Conservation (phyloP, 163 green algal species). For the Chloromonas sp. region DNA sequence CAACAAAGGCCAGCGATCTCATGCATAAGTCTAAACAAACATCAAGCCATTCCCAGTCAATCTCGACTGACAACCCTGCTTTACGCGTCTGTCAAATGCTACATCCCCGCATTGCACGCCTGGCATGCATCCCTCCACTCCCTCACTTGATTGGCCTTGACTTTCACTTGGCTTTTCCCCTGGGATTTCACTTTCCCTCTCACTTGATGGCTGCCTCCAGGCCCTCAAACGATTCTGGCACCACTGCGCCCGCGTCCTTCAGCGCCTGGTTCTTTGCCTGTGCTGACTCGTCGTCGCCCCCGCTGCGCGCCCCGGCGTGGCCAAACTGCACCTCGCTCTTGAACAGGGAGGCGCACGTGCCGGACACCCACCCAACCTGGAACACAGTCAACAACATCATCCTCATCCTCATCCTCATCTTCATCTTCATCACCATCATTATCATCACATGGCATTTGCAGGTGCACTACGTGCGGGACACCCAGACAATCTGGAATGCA, state of each 20-base stretch:
- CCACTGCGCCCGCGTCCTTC: slow-evolving; percentile 73
- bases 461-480: no score
- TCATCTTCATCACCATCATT: neutral
- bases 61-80: no score
- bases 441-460: no score
- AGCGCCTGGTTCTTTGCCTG: slow-evolving; percentile 88
- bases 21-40: no score
- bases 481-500: no score
- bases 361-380: slow-evolving; percentile 82
- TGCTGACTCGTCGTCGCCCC: slow-evolving; percentile 73
- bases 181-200: neutral
- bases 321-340: slow-evolving; percentile 94
- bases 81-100: no score
- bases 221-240: slow-evolving; percentile 87
- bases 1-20: no score
- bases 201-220: slow-evolving; percentile 69
- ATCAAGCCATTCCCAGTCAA: no score
- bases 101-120: no score
- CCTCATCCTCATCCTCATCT: neutral
- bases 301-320: slow-evolving; percentile 78
- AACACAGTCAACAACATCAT: neutral
- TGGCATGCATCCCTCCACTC: no score
- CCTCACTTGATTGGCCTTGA: no score
- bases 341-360: slow-evolving; percentile 93
- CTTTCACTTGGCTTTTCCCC: no score